Conservation (phyloP, 2,329 filamentous ascomycete species). For the Colletotrichum sp. region DNA sequence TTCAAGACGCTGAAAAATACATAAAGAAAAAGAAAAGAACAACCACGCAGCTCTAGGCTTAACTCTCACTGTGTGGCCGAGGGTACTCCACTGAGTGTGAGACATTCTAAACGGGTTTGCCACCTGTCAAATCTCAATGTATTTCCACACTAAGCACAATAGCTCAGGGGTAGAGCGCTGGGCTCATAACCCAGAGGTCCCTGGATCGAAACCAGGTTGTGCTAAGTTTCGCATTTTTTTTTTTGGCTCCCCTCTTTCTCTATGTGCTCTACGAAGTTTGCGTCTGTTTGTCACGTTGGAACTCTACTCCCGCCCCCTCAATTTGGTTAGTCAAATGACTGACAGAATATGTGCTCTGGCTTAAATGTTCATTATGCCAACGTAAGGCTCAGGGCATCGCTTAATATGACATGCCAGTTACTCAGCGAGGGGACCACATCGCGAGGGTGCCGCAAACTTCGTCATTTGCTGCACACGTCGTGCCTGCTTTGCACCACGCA, state of each 20-base stretch:
- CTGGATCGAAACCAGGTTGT: constrained; percentile 18
- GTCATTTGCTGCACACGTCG: neutral
- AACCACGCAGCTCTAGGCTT: neutral
- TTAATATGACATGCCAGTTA: neutral
- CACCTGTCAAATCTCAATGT: too few relatives aligned
- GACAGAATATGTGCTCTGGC: neutral
- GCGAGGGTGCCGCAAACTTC: neutral
- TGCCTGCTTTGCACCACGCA: constrained; percentile 36
- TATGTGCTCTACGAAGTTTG: neutral
- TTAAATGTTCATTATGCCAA: neutral
- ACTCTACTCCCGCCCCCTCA: neutral
- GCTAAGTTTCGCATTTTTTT: neutral
- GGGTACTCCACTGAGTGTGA: neutral
- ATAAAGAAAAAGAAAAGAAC: neutral
- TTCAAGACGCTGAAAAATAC: neutral
- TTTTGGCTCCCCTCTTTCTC: neutral
- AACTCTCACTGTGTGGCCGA: neutral
- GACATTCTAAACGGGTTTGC: neutral
- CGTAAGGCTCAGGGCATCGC: neutral
- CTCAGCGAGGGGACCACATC: neutral
- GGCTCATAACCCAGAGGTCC: constrained; percentile 24
- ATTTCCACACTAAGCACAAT: neutral
- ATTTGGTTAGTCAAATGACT: neutral
- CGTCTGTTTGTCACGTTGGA: neutral
- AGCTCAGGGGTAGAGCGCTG: constrained; percentile 23